A percentile compares a stretch with the other conserved stretches of the same genome.
Evolutionary conservation across 768 basidiomycete genomes (phyloP).

Genomic region (Phylloporus rhodoxanthus): DNA sequence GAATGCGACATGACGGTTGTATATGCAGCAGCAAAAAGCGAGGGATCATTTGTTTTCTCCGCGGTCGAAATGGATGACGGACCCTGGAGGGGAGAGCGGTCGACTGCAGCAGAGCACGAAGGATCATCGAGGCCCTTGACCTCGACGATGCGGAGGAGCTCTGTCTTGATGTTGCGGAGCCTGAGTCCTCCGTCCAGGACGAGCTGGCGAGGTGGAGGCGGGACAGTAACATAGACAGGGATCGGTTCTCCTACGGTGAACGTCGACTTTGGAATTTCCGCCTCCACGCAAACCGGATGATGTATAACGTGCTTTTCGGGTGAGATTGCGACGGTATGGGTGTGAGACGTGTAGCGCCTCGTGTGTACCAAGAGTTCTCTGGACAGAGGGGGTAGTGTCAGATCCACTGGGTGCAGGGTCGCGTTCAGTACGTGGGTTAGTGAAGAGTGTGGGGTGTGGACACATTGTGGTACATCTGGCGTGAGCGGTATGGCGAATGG

Average conservation of each 20-base stretch:
- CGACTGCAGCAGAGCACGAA: conserved; percentile 9
- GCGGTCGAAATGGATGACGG: conserved; percentile 24
- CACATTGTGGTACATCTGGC: conserved; percentile 76
- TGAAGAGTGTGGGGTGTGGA: conserved; percentile 70
- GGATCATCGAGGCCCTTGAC: conserved; percentile 42
- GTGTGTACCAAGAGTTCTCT: conserved; percentile 66
- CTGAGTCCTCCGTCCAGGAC: conserved; percentile 66
- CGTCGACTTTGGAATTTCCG: conserved; percentile 65
- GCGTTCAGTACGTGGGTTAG: conserved; percentile 68
- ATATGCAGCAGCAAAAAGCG: conserved; percentile 38
- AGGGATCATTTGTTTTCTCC: conserved; percentile 32
- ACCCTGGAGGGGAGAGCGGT: conserved; percentile 24
- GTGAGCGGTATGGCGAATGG: conserved; percentile 80
- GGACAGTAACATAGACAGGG: conserved; percentile 74
- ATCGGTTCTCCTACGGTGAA: conserved; percentile 71
- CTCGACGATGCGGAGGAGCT: conserved; percentile 64
- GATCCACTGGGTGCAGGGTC: conserved; percentile 49
- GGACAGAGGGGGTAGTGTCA: conserved; percentile 35
- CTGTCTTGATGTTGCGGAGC: conserved; percentile 74
- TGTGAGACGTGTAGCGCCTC: conserved; percentile 65
- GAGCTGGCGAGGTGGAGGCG: conserved; percentile 62
- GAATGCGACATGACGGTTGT: conserved; percentile 68
- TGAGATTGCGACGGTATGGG: conserved; percentile 46
- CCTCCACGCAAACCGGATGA: conserved; percentile 61
- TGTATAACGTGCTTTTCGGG: conserved; percentile 56